phyloP scores from a whole-genome alignment of 371 early-diverging fungal genomes.

The Mortierella sp. region DNA sequence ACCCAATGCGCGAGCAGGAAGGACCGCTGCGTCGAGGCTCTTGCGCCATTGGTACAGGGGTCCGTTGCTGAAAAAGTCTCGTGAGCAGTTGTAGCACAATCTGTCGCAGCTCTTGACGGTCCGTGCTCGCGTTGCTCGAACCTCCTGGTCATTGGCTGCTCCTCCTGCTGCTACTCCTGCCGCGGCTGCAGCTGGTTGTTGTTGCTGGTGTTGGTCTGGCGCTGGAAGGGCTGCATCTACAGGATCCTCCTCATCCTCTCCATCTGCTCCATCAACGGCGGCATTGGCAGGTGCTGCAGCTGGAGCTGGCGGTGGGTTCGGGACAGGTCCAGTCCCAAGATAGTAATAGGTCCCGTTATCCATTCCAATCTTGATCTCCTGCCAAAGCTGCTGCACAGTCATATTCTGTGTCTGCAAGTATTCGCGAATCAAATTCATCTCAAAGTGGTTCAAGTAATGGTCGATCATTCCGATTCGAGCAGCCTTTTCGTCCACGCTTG shows the following conservation, averaged over 20 bases:
- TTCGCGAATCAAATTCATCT: constrained; percentile 17
- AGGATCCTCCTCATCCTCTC: background rate
- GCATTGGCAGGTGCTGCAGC: background rate
- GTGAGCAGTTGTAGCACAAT: constrained; percentile 23
- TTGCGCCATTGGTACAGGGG: constrained; percentile 53
- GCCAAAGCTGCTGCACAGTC: constrained; percentile 25
- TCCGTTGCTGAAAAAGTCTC: constrained; percentile 31
- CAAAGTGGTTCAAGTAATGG: constrained; percentile 24
- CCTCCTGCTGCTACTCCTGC: background rate
- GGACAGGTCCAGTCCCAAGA: constrained; percentile 1
- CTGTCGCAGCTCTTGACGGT: constrained; percentile 23
- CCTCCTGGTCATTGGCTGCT: background rate
- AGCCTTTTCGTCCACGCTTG: constrained; percentile 34
- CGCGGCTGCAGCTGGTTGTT: background rate
- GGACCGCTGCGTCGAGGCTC: constrained; percentile 17
- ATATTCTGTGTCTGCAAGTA: constrained; percentile 21
- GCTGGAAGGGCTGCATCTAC: background rate
- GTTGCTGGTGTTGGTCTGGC: background rate
- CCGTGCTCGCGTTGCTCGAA: constrained; percentile 2
- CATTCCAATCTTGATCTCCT: constrained; percentile 43
- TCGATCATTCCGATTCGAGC: background rate
- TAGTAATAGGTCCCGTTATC: constrained; percentile 29
- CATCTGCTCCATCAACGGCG: background rate
- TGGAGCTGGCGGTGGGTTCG: constrained; percentile 2
- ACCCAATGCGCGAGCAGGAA: constrained; percentile 17